A percentile compares a stretch with the other conserved stretches of the same genome.
Conservation (phyloP, 495 filamentous ascomycete species). For the Aspergillus mulundensis region DNA sequence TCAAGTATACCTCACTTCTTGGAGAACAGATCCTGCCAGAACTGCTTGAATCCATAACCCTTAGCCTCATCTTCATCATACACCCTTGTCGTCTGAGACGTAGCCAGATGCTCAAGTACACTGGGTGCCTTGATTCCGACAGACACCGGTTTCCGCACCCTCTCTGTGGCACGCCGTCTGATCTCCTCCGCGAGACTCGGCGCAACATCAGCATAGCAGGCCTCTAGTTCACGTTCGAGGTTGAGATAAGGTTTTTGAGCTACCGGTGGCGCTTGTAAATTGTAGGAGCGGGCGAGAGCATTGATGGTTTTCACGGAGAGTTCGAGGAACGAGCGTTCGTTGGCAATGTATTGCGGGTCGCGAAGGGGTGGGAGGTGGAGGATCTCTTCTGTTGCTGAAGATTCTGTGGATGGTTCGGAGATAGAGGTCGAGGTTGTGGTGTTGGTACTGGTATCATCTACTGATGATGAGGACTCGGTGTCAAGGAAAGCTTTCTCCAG, state of each 20-base stretch:
- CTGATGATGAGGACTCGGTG: neutral
- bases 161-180: slow-evolving; percentile 57
- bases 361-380: slow-evolving; percentile 40
- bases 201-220: slow-evolving; percentile 82
- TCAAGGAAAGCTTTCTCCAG: slow-evolving; percentile 43
- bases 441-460: neutral
- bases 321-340: slow-evolving; percentile 72
- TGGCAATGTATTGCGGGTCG: slow-evolving; percentile 51
- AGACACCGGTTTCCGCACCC: slow-evolving; percentile 35
- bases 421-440: neutral
- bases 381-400: slow-evolving; percentile 21
- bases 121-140: slow-evolving; percentile 34
- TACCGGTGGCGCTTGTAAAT: slow-evolving; percentile 85
- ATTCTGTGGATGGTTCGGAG: slow-evolving; percentile 2
- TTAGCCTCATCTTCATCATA: slow-evolving; percentile 67
- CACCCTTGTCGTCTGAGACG: slow-evolving; percentile 50
- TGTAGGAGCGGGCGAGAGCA: slow-evolving; percentile 78
- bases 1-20: slow-evolving; percentile 17
- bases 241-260: slow-evolving; percentile 92
- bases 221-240: slow-evolving; percentile 74
- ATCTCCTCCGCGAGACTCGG: slow-evolving; percentile 70
- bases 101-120: slow-evolving; percentile 51
- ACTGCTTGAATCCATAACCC: slow-evolving; percentile 77
- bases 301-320: slow-evolving; percentile 80
- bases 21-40: slow-evolving; percentile 79